Conservation (phyloP, 345 rosid genomes). For the Gossypium herbaceum region DNA sequence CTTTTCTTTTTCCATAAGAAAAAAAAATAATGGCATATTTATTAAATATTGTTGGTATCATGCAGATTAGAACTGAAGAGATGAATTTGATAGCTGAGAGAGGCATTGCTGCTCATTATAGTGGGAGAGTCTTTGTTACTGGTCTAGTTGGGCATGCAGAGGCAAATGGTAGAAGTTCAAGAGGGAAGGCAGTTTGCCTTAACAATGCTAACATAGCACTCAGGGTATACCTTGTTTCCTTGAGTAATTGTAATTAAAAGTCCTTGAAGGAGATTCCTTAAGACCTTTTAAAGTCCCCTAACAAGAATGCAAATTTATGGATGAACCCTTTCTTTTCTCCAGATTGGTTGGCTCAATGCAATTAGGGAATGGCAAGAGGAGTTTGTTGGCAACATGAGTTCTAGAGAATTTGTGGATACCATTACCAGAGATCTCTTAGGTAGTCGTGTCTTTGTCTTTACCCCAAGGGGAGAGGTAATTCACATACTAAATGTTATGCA, state of each 20-base stretch:
- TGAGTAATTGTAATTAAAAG: slow-evolving; percentile 19
- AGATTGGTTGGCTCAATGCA: slow-evolving; percentile 97
- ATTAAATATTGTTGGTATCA: slow-evolving; percentile 1
- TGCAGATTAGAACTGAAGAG: slow-evolving; percentile 96
- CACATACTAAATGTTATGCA: neutral
- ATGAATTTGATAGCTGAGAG: slow-evolving; percentile 97
- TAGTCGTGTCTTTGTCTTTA: slow-evolving; percentile 91
- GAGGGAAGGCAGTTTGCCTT: slow-evolving; percentile 78
- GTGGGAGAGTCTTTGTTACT: slow-evolving; percentile 73
- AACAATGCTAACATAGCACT: slow-evolving; percentile 90
- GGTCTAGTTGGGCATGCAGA: slow-evolving; percentile 70
- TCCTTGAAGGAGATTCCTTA: slow-evolving; percentile 15
- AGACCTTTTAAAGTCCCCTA: slow-evolving; percentile 12
- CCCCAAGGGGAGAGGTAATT: slow-evolving; percentile 77
- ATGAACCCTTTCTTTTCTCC: slow-evolving; percentile 31
- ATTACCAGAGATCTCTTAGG: slow-evolving; percentile 88
- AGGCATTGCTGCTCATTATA: slow-evolving; percentile 97
- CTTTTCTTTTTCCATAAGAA: neutral
- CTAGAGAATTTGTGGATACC: slow-evolving; percentile 97
- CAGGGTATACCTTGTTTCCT: slow-evolving; percentile 50
- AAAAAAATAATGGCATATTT: neutral
- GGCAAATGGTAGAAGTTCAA: slow-evolving; percentile 60
- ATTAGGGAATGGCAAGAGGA: slow-evolving; percentile 99
- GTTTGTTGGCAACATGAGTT: slow-evolving; percentile 98
- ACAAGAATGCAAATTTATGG: slow-evolving; percentile 28